Evolutionary conservation across 768 basidiomycete genomes (phyloP), one percentile per base, ranked within the genome.

Genomic region (Lactarius deliciosus): DNA sequence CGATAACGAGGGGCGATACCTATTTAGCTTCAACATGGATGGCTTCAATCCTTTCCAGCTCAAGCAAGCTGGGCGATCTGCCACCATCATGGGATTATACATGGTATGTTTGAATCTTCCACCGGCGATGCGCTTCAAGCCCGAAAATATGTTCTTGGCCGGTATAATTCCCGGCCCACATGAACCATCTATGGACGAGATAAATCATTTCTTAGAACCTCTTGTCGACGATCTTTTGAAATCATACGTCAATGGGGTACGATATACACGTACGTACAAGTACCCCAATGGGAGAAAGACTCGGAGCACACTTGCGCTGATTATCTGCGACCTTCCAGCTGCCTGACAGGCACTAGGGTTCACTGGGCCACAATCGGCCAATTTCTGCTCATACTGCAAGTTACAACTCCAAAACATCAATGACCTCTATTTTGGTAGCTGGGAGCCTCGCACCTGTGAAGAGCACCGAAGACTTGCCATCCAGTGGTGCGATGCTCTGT

Each of bases 161-260:
- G 79, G 76, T 0, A 68, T 82, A 61, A 78, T 81, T 32, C 79
- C 80, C 2, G 79, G 81, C 0, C 82, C 81, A 0, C 66, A 73
- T 0, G 74, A 78, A 54, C 80, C 81, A 1, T 71, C 70, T 11
- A 11, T 75, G 0, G 54, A 74, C 0, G 65, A 77, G 34, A 70
- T 81, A 5, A 81, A 82, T 50, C 78, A 80, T 53, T 70, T 79
- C 22, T 68, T 83, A 2, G n/a, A 34, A 0, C 79, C 76, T 0
- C 73, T 82, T 15, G 73, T 82, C 7, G 74, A 79, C 47, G 74
- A 79, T 18, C 71, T 82, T 0, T 53, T 77, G 3, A 28, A 57
- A 0, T 70, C 78, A 15, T 83, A 78, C 76, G 2, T 70, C 10
- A 34, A 64, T 16, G 77, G 80, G 7, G 58, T 80, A 2, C 71